These are phyloP conservation scores for Podaxis rugospora DNA, from an alignment of 768 basidiomycete genomes.

Conservation along the genomic window DNA sequence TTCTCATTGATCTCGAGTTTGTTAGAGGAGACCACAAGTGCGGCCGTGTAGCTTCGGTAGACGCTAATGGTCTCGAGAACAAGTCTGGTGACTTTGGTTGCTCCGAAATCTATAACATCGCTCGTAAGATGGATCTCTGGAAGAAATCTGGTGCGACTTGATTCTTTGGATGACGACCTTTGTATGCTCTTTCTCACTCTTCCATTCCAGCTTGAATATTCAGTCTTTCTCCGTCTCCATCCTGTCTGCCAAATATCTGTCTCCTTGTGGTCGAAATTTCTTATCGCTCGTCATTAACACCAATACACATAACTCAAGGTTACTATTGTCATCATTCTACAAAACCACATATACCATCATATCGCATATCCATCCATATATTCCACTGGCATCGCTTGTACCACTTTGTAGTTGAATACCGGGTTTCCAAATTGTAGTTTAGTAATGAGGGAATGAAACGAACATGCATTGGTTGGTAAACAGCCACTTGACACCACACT, in stretches of 20 bases:
- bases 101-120: conserved; percentile 6
- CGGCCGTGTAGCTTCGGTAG: conserved; percentile 2
- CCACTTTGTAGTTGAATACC: neutral
- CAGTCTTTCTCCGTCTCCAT: too few relatives aligned
- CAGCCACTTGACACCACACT: too few relatives aligned
- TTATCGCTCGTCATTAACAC: too few relatives aligned
- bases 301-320: too few relatives aligned
- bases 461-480: too few relatives aligned
- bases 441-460: too few relatives aligned
- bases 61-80: conserved; percentile 3
- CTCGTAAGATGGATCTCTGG: conserved; percentile 12
- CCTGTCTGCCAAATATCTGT: too few relatives aligned
- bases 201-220: neutral
- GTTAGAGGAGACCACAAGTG: conserved; percentile 9
- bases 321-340: too few relatives aligned
- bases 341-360: conserved; percentile 1
- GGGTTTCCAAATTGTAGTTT: neutral
- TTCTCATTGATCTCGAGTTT: conserved; percentile 10
- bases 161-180: neutral
- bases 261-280: too few relatives aligned
- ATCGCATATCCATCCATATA: neutral
- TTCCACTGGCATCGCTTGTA: neutral
- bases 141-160: conserved; percentile 10
- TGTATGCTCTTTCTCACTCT: neutral
- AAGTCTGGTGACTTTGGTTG: conserved; percentile 11